These are phyloP conservation scores for Termitomyces sp. DNA, from an alignment of 768 basidiomycete genomes.

Conservation along the genomic window DNA sequence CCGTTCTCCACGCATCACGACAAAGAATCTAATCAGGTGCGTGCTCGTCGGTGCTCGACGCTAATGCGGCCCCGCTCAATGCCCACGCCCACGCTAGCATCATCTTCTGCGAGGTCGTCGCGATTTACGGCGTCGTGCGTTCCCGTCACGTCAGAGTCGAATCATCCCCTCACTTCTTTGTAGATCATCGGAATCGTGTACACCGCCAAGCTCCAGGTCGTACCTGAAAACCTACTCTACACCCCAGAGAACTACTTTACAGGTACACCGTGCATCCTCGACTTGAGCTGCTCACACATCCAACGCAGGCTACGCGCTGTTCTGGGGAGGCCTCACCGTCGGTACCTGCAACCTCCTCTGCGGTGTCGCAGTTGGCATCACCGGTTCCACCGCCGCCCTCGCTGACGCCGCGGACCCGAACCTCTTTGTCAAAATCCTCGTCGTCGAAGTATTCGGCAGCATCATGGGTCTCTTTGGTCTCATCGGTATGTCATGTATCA, in stretches of 20 bases:
- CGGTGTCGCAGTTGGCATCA: slow-evolving; percentile 90
- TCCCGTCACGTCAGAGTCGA: neutral
- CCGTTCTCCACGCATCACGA: slow-evolving; percentile 86
- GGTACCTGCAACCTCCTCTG: slow-evolving; percentile 94
- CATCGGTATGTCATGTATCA: slow-evolving; percentile 58
- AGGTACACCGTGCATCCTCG: slow-evolving; percentile 36
- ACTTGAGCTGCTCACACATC: neutral
- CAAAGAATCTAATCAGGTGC: slow-evolving; percentile 96
- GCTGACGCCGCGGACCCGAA: slow-evolving; percentile 94
- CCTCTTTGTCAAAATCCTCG: slow-evolving; percentile 93
- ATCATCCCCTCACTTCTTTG: neutral
- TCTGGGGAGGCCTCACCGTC: slow-evolving; percentile 96
- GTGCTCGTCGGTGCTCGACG: slow-evolving; percentile 17
- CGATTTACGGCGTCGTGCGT: slow-evolving; percentile 93
- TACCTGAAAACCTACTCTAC: slow-evolving; percentile 68
- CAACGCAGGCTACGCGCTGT: slow-evolving; percentile 75
- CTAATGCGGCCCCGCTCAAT: neutral
- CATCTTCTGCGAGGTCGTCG: slow-evolving; percentile 99
- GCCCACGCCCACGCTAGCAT: slow-evolving; percentile 46
- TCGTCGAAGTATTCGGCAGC: slow-evolving; percentile 92
- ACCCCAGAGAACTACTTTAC: slow-evolving; percentile 91
- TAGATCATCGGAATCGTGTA: slow-evolving; percentile 97
- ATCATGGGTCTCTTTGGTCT: slow-evolving; percentile 91
- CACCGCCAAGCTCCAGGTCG: slow-evolving; percentile 67
- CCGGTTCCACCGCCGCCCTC: slow-evolving; percentile 92